Conservation (phyloP, 768 basidiomycete species). For the Naganishia kalamii region DNA sequence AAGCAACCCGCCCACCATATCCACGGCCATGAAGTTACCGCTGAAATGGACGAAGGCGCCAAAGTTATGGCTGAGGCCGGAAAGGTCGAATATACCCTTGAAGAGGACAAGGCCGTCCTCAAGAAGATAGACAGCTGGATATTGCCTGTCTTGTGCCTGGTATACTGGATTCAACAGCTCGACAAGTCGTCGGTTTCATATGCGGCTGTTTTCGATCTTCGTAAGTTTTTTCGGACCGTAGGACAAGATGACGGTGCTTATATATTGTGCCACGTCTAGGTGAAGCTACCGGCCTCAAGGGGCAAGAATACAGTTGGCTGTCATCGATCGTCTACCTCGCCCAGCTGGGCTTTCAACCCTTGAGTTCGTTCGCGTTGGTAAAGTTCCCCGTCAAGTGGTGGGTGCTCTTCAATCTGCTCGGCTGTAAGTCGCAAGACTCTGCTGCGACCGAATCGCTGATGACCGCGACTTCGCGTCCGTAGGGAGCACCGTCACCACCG, state of each 20-base stretch:
- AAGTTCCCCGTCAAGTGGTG: conserved; percentile 48
- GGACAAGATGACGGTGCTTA: too few relatives aligned
- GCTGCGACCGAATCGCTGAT: background rate
- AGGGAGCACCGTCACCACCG: conserved; percentile 29
- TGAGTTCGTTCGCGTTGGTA: conserved; percentile 50
- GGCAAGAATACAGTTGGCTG: conserved; percentile 51
- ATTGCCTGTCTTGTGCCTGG: background rate
- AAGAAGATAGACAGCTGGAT: conserved; percentile 28
- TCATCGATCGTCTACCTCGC: conserved; percentile 52
- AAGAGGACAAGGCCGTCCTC: conserved; percentile 31
- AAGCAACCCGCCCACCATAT: background rate
- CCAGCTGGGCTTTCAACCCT: conserved; percentile 51
- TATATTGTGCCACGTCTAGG: too few relatives aligned
- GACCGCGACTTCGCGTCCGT: background rate
- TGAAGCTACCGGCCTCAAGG: conserved; percentile 42
- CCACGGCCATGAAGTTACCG: background rate
- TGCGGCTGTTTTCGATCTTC: conserved; percentile 48
- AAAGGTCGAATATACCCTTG: conserved; percentile 25
- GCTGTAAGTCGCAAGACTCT: background rate
- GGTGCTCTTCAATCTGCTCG: conserved; percentile 4
- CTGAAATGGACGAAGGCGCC: background rate
- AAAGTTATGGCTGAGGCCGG: conserved; percentile 4
- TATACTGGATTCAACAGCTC: conserved; percentile 11
- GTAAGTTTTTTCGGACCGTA: too few relatives aligned
- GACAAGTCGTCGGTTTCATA: conserved; percentile 52